Evolutionary conservation across 2,329 filamentous ascomycete species (phyloP), one percentile per base, ranked within the genome.

Genomic region (Lecanosticta acicola): DNA sequence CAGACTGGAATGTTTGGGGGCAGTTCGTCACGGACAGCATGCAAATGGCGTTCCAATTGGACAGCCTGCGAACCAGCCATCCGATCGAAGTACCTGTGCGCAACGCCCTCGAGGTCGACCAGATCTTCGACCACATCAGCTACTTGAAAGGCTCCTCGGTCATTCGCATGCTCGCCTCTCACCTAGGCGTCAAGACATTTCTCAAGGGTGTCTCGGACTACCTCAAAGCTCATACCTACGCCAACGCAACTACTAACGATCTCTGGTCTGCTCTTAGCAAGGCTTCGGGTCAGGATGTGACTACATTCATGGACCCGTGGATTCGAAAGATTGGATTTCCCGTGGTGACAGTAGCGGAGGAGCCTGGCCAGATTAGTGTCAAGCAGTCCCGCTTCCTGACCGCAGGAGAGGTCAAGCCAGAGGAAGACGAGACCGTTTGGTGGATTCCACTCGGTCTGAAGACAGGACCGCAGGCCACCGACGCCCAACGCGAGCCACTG

Each of bases 1-100:
- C 93, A 2, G 91, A 96, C 57, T 97, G 93, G 91, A 84, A 97
- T 60, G 85, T 97, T 16, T 98, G 93, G 93, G 84, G 87, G 48
- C 90, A 96, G 71, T 98, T 96, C 70, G 87, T 97, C 60, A 88
- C 88, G 70, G 93, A 97, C 73, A 86, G 85, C 60, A 87, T 94
- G 73, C 88, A 95, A 77, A 82, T 81, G 73, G 91, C 91, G 46
- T 94, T 96, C 68, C 79, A 83, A 55, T 80, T 98, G 21, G 93
- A 98, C 63, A 83, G 87, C 37, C 80, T 98, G 56, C 85, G 93
- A 38, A 87, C 88, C 34, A 95, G 89, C 40, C 93, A 98, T 67
- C 87, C 93, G 7, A 96, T 98, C 57, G 91, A 98, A 67, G 93
- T 98, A 4, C 87, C 89, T 0, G 93, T 98, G 21, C 83, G 83